Base-by-base conservation (phyloP, 257 asterid genomes). In the Petunia secreta region DNA sequence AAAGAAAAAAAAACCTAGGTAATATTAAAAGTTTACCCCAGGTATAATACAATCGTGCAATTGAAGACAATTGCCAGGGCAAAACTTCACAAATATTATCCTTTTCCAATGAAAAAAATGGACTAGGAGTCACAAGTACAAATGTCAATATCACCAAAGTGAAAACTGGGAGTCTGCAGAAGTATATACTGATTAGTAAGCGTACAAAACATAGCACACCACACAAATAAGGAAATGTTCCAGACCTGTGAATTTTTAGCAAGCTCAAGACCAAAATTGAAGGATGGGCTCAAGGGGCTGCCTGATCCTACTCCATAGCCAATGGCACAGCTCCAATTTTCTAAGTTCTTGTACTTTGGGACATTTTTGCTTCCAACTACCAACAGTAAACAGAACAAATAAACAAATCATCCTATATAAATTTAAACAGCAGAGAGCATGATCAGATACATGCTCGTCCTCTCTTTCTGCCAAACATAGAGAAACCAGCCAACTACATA, bases 261-360 rank as follows among this genome's bases (percentile, higher is more conserved):
- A 75, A 94, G 93, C 88, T 94, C 98, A 67, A 94, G 97, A 79
- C 96, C 96, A 83, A 94, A 94, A 83, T 91, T 92, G 90, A 92
- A 94, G 77, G 97, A 94, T 4, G 98, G 98, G 85, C 97, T 92
- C 91, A 94, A 84, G 59, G 97, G 94, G 85, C 98, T 92, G 82
- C 94, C 96, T 48, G 96, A 94, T 83, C 98, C 98, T 68, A 92
- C 81, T 58, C 98, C 98, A 71, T 92, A 92, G 78, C 97, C 97
- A 57, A 94, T 80, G 62, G 98, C 96, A 86, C 97, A 94, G 89
- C 97, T 94, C 97, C 97, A 94, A 84, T 92, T 92, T 16, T 88
- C 94, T 77, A 92, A 87, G 91, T 92, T 88, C 79, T 90, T 91
- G 86, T 88, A 92, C 80, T 80, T 89, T 40, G 88, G 84, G 50